These are phyloP conservation scores for Tillandsia leiboldiana DNA, from an alignment of 176 grass and related monocot species.

Conservation along the genomic window DNA sequence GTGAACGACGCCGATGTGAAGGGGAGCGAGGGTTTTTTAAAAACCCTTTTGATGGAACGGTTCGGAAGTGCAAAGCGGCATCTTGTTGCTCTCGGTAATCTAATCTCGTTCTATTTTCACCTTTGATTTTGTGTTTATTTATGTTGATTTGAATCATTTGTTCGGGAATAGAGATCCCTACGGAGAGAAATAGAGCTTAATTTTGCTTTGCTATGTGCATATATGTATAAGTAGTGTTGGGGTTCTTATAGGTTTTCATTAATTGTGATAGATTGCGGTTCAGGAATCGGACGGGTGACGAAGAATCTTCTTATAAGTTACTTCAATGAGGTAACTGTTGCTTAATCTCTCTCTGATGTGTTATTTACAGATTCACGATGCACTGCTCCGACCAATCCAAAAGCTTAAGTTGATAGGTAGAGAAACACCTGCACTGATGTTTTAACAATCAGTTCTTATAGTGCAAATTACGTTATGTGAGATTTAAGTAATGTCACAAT, in stretches of 20 bases:
- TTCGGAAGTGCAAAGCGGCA: constrained; percentile 52
- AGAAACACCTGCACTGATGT: too few species aligned
- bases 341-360: neutral
- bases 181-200: neutral
- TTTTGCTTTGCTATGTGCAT: neutral
- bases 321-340: constrained; percentile 66
- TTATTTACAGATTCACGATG: neutral
- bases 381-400: neutral
- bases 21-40: constrained; percentile 81
- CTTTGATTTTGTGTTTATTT: neutral
- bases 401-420: too few species aligned
- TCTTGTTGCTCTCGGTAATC: constrained; percentile 68
- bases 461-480: too few species aligned
- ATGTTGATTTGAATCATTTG: neutral
- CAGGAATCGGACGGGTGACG: constrained; percentile 82
- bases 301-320: constrained; percentile 85
- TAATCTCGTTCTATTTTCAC: neutral
- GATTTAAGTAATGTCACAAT: too few species aligned
- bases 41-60: constrained; percentile 42
- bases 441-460: too few species aligned
- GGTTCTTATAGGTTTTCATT: constrained; percentile 3
- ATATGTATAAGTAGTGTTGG: neutral
- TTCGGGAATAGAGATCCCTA: neutral
- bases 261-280: constrained; percentile 71
- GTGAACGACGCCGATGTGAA: constrained; percentile 88